Evolutionary conservation across 139 green algal genomes (phyloP).

Genomic region (Haematococcus lacustris): DNA sequence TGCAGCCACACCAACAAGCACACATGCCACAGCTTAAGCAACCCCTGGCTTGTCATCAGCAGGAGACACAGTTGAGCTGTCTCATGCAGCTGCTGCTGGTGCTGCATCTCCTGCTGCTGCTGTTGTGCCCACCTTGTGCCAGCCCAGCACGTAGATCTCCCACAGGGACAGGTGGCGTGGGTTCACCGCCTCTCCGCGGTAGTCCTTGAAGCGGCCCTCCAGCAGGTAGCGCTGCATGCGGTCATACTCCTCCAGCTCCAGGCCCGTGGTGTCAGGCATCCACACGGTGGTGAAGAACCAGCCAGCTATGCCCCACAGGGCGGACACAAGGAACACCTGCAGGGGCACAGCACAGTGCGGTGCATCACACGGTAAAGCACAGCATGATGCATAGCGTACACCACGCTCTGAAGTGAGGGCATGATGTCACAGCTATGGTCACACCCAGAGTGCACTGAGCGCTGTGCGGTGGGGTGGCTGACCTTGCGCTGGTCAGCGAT

Average conservation of each 20-base stretch:
- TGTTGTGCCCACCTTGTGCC: neutral
- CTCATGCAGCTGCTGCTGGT: no score
- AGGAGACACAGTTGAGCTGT: no score
- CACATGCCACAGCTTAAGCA: no score
- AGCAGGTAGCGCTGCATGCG: constrained; percentile 31
- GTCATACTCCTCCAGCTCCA: constrained; percentile 61
- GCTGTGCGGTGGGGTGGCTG: neutral
- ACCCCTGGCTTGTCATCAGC: no score
- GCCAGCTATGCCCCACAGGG: constrained; percentile 10
- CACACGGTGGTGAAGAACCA: constrained; percentile 10
- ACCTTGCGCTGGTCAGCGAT: constrained; percentile 8
- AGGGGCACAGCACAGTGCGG: neutral
- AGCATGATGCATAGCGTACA: no score
- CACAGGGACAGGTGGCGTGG: constrained; percentile 1
- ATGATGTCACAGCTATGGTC: no score
- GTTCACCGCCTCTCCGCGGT: constrained; percentile 44
- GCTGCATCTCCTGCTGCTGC: no score
- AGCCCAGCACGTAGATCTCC: constrained; percentile 4
- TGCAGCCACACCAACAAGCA: no score
- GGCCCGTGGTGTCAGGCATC: constrained; percentile 53
- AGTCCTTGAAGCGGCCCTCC: constrained; percentile 32
- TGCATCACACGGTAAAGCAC: no score
- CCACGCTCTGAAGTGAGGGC: no score
- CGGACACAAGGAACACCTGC: constrained; percentile 16
- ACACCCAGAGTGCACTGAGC: neutral